Base-by-base conservation (phyloP, 805 yeast species). In the Zygotorulaspora danielsina region DNA sequence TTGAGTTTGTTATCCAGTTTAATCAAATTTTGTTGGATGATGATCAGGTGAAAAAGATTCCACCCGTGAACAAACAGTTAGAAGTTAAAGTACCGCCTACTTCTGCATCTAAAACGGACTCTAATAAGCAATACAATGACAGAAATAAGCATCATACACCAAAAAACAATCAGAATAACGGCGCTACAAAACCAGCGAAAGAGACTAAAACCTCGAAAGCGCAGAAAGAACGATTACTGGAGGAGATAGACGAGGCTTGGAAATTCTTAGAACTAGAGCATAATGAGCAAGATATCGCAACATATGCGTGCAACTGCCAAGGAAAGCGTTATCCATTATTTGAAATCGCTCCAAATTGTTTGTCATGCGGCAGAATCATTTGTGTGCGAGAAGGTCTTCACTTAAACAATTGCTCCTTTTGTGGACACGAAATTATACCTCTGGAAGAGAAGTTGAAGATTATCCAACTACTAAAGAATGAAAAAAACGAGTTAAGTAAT, bases 301-400 rank as follows among this genome's bases (percentile, higher is more conserved):
- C 54, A 9, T 57, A 67, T 13, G 56, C 52, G 4, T 89, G 97
- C 57, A 76, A 81, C 46, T 89, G 97, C 55, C 84, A 81, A 78
- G 97, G 90, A 1, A 75, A 83, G 0, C 69, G 84, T 44, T 98
- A 93, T 56, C 95, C 96, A 3, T 64, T 93, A 20, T 83, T 87
- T 46, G 94, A 85, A 41, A 73, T 83, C 47, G 93, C 94, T 2
- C 97, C 98, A 1, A 93, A 93, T 58, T 93, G 99, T 54, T 64
- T 93, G 28, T 79, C 83, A 44, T 93, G 99, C 60, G 99, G 99
- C 8, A 85, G 88, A 60, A 85, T 93, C 29, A 85, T 93, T 2
- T 93, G 99, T 66, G 72, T 74, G 3, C 81, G 80, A 50, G 97
- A 93, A 56, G 97, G 97, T 0, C 41, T 61, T 9, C 54, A 61